Evolutionary conservation across 2,329 filamentous ascomycete species (phyloP), one percentile per base, ranked within the genome.

Genomic region (Fusarium sp.): DNA sequence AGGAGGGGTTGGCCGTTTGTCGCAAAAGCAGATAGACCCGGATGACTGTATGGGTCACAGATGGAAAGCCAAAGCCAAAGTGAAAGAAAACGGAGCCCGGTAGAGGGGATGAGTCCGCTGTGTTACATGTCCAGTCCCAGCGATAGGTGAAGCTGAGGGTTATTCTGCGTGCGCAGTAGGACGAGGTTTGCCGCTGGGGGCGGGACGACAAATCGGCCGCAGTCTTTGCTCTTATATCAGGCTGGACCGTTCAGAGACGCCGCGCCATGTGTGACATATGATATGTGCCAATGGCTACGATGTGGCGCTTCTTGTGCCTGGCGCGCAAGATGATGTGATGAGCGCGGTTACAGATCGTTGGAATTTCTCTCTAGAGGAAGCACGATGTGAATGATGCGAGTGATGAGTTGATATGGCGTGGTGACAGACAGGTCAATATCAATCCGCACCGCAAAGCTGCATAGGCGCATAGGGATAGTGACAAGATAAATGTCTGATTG

Each of bases 121-220:
- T 67, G 58, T 69, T 70, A 69, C 68, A 69, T 64, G 56, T 60
- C 58, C 66, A 67, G 65, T 40, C 27, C 30, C 34, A 47, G 47
- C n/a, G 59, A 55, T 61, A 61, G 61, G 32, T 18, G 61, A 57
- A 44, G 52, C 24, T 40, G 42, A 22, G 18, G 37, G 61, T 67
- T 65, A 34, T 46, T 40, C 20, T 56, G 45, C 22, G 24, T 6
- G 11, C 37, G 40, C 34, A 53, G 63, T 62, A 52, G 44, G 34
- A 42, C 63, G 24, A 67, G 40, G 29, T 56, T 59, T 52, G 52
- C 29, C 47, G 53, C 54, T 61, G 32, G 32, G 67, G 67, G 67
- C 54, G 57, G 25, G 52, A 53, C 30, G 67, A 65, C 32, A 48
- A 20, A 68, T 53, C 44, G 48, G 27, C 61, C 48, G 41, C 51